Base-by-base conservation (phyloP, 176 grass and related monocot genomes). In the Pontederia crassipes region DNA sequence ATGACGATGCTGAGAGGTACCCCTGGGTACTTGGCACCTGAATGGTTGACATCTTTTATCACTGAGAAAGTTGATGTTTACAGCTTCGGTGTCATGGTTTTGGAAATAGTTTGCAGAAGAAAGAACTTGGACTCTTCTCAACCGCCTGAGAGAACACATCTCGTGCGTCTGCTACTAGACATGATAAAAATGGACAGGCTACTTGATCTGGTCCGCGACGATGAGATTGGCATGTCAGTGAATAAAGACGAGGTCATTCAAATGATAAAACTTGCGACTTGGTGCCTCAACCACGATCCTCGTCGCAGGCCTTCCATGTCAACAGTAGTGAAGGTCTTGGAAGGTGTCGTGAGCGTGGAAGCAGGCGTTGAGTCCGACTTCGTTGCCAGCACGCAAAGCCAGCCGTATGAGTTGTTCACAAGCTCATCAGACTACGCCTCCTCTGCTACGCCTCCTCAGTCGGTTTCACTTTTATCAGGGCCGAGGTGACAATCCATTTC, bases 41-140 rank as follows among this genome's bases (percentile, higher is more conserved):
- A n/a, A n/a, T n/a, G n/a, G n/a, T n/a, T n/a, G n/a, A 80, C 79
- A 59, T 74, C 74, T 15, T 65, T 68, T 5, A 80, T 92, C 7
- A 83, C 75, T 10, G 78, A 83, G n/a, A 94, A 88, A 57, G 84
- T 45, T 13, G 84, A 94, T 12, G 48, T 88, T 28, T 94, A 87
- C 10, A 94, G 89, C 16, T 94, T 85, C 8, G 89, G 84, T 27
- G 55, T 94, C 3, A 72, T 88, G 3, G 48, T 88, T 11, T 76
- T 88, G 50, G 89, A 87, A 75, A 79, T 87, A 10, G 29, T 94
- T 10, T 56, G 28, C 1, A 75, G 81, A 35, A 81, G 78, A 79
- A 85, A 72, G 45, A 84, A 85, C 40, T 60, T 94, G 0, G 81
- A 87, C 13, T 49, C 57, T 61, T 85, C 75, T 12, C 59, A 79